Percentiles rank a stretch among this genome's conserved stretches.
Evolutionary conservation across 768 basidiomycete genomes (phyloP).

Genomic region (Trametes gibbosa): DNA sequence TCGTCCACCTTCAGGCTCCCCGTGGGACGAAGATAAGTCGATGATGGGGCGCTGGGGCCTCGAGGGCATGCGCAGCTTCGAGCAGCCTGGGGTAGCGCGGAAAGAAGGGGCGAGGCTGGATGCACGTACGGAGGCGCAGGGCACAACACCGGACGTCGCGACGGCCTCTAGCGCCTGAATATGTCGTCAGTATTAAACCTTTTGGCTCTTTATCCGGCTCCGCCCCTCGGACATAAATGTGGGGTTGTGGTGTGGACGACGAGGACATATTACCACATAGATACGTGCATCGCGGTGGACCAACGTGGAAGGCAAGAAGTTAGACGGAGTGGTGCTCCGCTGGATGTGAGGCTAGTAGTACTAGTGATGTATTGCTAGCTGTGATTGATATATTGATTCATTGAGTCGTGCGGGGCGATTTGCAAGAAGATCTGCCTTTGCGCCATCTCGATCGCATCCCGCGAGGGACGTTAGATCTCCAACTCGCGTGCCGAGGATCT

Average conservation of each 20-base stretch:
- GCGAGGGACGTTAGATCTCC: neutral
- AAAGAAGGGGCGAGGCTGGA: constrained; percentile 45
- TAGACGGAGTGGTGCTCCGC: neutral
- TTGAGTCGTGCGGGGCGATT: constrained; percentile 12
- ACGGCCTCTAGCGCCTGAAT: constrained; percentile 4
- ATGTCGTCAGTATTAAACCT: neutral
- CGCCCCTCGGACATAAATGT: neutral
- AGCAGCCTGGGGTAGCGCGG: constrained; percentile 57
- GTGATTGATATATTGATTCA: constrained; percentile 1
- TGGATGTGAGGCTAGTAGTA: neutral
- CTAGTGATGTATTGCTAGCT: constrained; percentile 8
- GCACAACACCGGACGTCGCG: neutral
- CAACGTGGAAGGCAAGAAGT: neutral
- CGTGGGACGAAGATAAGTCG: constrained; percentile 97
- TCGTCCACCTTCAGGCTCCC: constrained; percentile 54
- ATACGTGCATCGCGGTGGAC: neutral
- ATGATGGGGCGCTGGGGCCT: constrained; percentile 95
- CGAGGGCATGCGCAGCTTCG: constrained; percentile 88
- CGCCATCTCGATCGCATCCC: constrained; percentile 11
- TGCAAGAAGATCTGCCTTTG: constrained; percentile 10
- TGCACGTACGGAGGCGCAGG: neutral
- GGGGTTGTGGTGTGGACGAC: neutral
- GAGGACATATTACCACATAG: neutral
- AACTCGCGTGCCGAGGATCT: constrained; percentile 2
- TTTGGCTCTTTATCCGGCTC: neutral